Evolutionary conservation across 805 yeast species (phyloP).

Genomic region (Candida sithepensis): DNA sequence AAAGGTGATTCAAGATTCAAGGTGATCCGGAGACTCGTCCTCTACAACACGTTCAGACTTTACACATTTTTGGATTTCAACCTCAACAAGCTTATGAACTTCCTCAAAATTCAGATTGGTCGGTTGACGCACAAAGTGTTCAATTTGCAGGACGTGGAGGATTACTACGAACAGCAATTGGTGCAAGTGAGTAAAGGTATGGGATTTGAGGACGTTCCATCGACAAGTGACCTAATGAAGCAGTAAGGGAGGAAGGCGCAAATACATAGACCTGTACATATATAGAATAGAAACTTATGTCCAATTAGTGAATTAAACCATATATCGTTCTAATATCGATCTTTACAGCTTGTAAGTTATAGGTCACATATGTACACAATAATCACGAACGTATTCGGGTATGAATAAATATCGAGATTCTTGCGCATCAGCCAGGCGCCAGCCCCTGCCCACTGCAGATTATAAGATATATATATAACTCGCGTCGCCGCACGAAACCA

Average conservation of each 20-base stretch:
- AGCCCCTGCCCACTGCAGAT: too few species aligned
- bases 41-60: slow-evolving; percentile 13
- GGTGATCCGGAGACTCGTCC: slow-evolving; percentile 14
- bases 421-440: too few species aligned
- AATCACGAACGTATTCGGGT: too few species aligned
- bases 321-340: too few species aligned
- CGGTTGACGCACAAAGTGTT: slow-evolving; percentile 16
- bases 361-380: too few species aligned
- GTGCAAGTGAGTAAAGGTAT: slow-evolving; percentile 39
- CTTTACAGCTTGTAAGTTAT: too few species aligned
- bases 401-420: background rate
- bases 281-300: too few species aligned
- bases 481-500: too few species aligned
- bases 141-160: slow-evolving; percentile 39
- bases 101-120: slow-evolving; percentile 1
- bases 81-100: slow-evolving; percentile 16
- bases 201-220: slow-evolving; percentile 38
- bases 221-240: slow-evolving; percentile 22
- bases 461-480: too few species aligned
- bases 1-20: slow-evolving; percentile 8
- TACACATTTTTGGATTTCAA: slow-evolving; percentile 27
- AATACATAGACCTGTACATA: too few species aligned
- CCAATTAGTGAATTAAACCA: too few species aligned
- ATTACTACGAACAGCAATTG: slow-evolving; percentile 40
- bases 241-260: background rate